Conservation (phyloP, 176 grass and related monocot species). For the Dactylis glomerata region DNA sequence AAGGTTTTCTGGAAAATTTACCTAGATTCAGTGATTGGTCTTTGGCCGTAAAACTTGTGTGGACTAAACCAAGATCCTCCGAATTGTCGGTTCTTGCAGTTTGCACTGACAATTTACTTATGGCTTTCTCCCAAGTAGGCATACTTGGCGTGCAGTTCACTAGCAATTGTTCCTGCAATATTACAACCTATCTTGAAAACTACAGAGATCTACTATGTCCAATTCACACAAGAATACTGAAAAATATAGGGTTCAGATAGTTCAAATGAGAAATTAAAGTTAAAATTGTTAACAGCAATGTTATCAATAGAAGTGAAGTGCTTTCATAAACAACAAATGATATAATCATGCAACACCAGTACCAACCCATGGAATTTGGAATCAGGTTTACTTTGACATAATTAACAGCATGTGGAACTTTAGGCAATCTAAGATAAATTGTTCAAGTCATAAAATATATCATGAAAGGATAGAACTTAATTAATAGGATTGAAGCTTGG, state of each 20-base stretch:
- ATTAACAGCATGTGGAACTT: background rate
- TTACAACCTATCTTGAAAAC: background rate
- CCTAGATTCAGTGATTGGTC: conserved; percentile 33
- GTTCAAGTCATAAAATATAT: background rate
- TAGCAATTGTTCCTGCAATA: conserved; percentile 57
- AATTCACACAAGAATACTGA: background rate
- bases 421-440: background rate
- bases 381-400: conserved; percentile 3
- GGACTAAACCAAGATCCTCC: conserved; percentile 1
- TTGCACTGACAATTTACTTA: conserved; percentile 28
- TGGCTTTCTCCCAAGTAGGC: conserved; percentile 55
- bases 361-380: no score
- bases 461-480: background rate
- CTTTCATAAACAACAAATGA: background rate
- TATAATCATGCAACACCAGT: no score
- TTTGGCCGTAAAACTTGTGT: conserved; percentile 16
- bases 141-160: conserved; percentile 37
- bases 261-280: background rate
- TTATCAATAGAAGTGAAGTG: background rate
- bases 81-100: conserved; percentile 21
- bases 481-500: background rate
- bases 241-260: conserved; percentile 1
- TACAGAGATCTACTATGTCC: background rate
- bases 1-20: conserved; percentile 18
- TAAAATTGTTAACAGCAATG: background rate